A percentile compares a stretch with the other conserved stretches of the same genome.
Evolutionary conservation across 2,329 filamentous ascomycete genomes (phyloP).

Genomic region (Epichloe coenophiala): DNA sequence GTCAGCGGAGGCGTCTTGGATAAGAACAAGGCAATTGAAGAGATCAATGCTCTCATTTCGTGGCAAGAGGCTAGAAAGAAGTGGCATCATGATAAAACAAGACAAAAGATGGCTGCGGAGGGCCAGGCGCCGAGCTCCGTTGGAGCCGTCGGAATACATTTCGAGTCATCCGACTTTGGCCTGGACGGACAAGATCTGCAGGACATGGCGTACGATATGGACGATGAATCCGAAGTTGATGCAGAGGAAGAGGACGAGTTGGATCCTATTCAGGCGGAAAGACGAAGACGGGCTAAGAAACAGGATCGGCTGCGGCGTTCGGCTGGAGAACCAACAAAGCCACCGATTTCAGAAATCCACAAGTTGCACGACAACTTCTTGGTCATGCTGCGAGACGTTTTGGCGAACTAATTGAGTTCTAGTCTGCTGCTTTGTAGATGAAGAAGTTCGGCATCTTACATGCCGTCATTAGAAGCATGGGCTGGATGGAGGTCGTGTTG

Average conservation of each 20-base stretch:
- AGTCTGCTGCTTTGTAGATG: background rate
- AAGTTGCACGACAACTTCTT: constrained; percentile 72
- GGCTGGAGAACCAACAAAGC: constrained; percentile 76
- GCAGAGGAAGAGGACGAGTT: constrained; percentile 65
- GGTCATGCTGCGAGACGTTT: constrained; percentile 65
- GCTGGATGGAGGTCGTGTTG: background rate
- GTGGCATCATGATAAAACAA: constrained; percentile 95
- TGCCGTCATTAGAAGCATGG: background rate
- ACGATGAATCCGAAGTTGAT: constrained; percentile 50
- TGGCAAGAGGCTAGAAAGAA: constrained; percentile 96
- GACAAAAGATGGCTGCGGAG: constrained; percentile 96
- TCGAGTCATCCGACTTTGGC: constrained; percentile 79
- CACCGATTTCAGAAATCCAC: constrained; percentile 61
- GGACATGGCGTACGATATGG: constrained; percentile 71
- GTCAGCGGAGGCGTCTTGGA: constrained; percentile 55
- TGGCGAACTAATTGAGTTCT: constrained; percentile 48
- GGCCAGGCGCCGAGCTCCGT: constrained; percentile 33
- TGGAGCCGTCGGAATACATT: constrained; percentile 42
- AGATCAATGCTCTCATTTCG: constrained; percentile 74
- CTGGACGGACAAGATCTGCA: constrained; percentile 75
- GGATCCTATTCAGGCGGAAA: constrained; percentile 79
- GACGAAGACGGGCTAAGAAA: constrained; percentile 59
- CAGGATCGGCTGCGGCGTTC: constrained; percentile 69
- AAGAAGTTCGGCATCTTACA: background rate
- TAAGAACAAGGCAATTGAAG: constrained; percentile 55